Base-by-base conservation (phyloP, 2,329 filamentous ascomycete genomes). In the Hymenoscyphus linearis region DNA sequence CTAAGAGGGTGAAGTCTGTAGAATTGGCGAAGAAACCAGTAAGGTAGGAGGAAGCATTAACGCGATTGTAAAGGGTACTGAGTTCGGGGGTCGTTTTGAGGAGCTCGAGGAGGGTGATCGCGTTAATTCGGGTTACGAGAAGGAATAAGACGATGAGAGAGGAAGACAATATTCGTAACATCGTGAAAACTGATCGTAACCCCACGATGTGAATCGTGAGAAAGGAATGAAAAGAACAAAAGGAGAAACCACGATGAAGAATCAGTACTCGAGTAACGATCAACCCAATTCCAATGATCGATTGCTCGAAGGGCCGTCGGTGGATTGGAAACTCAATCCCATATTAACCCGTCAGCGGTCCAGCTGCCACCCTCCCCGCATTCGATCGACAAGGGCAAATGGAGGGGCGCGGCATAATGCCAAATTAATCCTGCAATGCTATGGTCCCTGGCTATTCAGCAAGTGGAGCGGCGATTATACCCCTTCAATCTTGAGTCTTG, bases 1-100 rank as follows among this genome's bases (percentile, higher is more conserved):
- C 65, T 0, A 67, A 36, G 18, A 67, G 64, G 0, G 65, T 67
- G n/a, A 67, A 67, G 26, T 63, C 60, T 35, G 62, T 62, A n/a
- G 60, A 60, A 18, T 55, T 62, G 13, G 58, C 40, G 9, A 67
- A 35, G 14, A 65, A 59, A 4, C 2, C 36, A 1, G 65, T 63
- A 10, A 59, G 50, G 13, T 61, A 60, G 12, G 59, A 22, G 18
- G 62, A 62, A 7, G 55, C 53, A 31, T 63, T 66, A 5, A 67
- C 35, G 18, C 64, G 62, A 34, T 55, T 59, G 26, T 62, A 52
- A 3, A 67, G 44, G 4, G 53, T 57, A 55, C 60, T 66, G 47
- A 67, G 59, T 52, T 67, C 60, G 37, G 65, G 60, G 35, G 60
- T 62, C 16, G 27, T 61, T 40, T 60, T 40, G 27, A 67, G 58